Evolutionary conservation across 371 early-diverging fungal species (phyloP), one percentile per base, ranked within the genome.

Genomic region (Chytridium lagenaria): DNA sequence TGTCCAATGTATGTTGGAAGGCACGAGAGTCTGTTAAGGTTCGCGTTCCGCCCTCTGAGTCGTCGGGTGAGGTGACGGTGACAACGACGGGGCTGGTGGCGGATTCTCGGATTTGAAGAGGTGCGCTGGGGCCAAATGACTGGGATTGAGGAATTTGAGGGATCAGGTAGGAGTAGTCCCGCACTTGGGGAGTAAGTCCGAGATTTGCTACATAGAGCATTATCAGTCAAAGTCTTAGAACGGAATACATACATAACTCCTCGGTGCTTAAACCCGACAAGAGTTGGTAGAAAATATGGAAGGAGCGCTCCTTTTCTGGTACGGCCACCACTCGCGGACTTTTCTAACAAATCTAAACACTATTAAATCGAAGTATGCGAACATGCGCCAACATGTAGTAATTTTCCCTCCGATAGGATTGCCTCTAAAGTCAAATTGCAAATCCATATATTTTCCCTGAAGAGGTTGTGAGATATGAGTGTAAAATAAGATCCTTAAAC

Each of bases 211-310:
- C 2, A 40, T n/a, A 10, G 15, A n/a, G 10, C 12, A 44, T 10
- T 44, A 61, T 31, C 7, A 36, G 10, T 31, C 3, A 3, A 16
- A 30, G 66, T 40, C 44, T 5, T 33, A 2, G 57, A 23, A 26
- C 5, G 12, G 26, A 66, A 26, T n/a, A 15, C 37, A 10, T 66
- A 66, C 66, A 5, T 71, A 78, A 79, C 70, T 91, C 91, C 44
- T 88, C 87, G 0, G 50, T 39, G 7, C 85, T 80, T 2, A 86
- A 81, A 1, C 87, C 87, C 77, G 90, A 71, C 88, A 84, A 64
- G 12, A 96, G 83, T 40, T 92, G 90, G 75, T 97, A 94, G 74
- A 98, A 95, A 33, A 94, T 90, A 79, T 96, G 91, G 79, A 95
- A 98, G 50, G 90, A 92, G 44, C 92, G 85, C 78, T 94, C 94